A percentile compares a stretch with the other conserved stretches of the same genome.
These are phyloP conservation scores for Alternaria sp. DNA, from an alignment of 2,329 filamentous ascomycete genomes.

Conservation along the genomic window DNA sequence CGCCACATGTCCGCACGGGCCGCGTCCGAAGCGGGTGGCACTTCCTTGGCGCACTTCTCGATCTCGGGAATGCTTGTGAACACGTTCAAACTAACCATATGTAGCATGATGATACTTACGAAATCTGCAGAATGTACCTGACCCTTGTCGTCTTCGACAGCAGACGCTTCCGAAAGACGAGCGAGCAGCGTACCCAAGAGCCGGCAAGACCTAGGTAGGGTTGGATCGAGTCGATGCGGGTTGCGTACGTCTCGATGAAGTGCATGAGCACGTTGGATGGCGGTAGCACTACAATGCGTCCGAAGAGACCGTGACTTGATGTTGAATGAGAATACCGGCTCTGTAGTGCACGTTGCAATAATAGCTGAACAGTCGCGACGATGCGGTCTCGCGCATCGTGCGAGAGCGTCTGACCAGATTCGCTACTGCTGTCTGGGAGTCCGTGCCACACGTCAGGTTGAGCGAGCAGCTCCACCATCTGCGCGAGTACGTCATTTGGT, in stretches of 20 bases:
- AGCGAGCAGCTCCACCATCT: conserved; percentile 14
- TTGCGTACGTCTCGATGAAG: conserved; percentile 11
- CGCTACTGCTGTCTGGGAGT: neutral
- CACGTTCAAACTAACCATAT: conserved; percentile 20
- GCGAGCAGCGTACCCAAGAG: conserved; percentile 12
- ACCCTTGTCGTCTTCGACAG: neutral
- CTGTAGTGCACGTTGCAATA: conserved; percentile 13
- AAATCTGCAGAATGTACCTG: neutral
- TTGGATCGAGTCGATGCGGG: conserved; percentile 14
- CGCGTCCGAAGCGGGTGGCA: conserved; percentile 6
- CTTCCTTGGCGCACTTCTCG: conserved; percentile 15
- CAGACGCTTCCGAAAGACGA: neutral
- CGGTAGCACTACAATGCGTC: conserved; percentile 15
- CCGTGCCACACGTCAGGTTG: conserved; percentile 10
- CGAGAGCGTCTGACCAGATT: conserved; percentile 1
- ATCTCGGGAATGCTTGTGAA: conserved; percentile 19
- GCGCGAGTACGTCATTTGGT: conserved; percentile 8
- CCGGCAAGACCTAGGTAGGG: conserved; percentile 18
- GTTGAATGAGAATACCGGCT: conserved; percentile 2
- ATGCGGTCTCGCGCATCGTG: conserved; percentile 14
- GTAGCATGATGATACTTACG: conserved; percentile 17
- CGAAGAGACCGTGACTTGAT: conserved; percentile 12
- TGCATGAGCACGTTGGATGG: conserved; percentile 16
- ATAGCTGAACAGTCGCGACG: conserved; percentile 12
- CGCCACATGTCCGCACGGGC: conserved; percentile 15